These are phyloP conservation scores for Aspergillus ibericus DNA, from an alignment of 2,329 filamentous ascomycete genomes.

Conservation along the genomic window DNA sequence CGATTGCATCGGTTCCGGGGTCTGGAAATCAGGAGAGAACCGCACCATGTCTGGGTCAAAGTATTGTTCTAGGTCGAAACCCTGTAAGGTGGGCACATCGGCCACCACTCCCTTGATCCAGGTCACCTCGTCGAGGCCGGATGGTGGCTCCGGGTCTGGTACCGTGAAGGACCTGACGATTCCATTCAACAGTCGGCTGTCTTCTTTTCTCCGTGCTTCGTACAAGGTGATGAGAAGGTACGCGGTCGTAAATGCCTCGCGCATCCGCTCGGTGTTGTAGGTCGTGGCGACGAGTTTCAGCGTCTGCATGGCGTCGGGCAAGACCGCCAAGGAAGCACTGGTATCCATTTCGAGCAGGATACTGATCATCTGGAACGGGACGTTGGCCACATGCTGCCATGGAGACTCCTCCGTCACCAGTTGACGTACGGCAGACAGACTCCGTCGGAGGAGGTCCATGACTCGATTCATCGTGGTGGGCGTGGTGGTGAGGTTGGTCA, in stretches of 20 bases:
- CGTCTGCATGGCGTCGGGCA: slow-evolving; percentile 53
- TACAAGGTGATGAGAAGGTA: slow-evolving; percentile 54
- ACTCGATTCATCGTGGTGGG: slow-evolving; percentile 45
- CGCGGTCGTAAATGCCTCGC: slow-evolving; percentile 55
- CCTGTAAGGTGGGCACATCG: slow-evolving; percentile 43
- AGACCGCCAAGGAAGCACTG: slow-evolving; percentile 46
- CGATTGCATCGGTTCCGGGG: too few relatives aligned
- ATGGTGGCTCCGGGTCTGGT: slow-evolving; percentile 15
- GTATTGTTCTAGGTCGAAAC: slow-evolving; percentile 34
- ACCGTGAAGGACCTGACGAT: neutral
- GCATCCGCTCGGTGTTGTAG: slow-evolving; percentile 49
- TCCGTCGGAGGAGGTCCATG: slow-evolving; percentile 45
- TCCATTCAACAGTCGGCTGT: slow-evolving; percentile 26
- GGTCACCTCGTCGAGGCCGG: slow-evolving; percentile 27
- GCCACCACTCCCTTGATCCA: slow-evolving; percentile 45
- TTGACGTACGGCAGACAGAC: slow-evolving; percentile 46
- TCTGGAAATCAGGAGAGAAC: slow-evolving; percentile 2
- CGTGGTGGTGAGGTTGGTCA: slow-evolving; percentile 48
- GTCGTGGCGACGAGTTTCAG: slow-evolving; percentile 42
- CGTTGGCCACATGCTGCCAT: slow-evolving; percentile 61
- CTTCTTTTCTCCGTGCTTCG: slow-evolving; percentile 47
- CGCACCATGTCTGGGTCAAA: slow-evolving; percentile 30
- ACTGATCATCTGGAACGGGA: slow-evolving; percentile 59
- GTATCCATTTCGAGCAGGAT: slow-evolving; percentile 57
- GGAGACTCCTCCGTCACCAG: slow-evolving; percentile 48